Evolutionary conservation across 352 stramenopile species (phyloP), one percentile per base, ranked within the genome.

Genomic region (Vaucheria bursata): DNA sequence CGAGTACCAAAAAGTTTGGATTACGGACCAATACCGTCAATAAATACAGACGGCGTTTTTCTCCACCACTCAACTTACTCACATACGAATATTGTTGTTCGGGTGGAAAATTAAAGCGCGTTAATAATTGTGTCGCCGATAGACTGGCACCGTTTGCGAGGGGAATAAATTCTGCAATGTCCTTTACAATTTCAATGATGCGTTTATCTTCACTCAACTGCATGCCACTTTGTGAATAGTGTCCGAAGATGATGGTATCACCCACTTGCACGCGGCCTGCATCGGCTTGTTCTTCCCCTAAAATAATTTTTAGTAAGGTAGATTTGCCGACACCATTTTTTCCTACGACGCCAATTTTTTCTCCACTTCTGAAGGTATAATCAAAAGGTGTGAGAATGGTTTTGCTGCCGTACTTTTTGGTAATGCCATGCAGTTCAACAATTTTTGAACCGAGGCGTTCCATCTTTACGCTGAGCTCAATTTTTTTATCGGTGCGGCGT

Each of bases 261-360:
- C 79, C 79, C 65, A 74, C 73, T 18, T 45, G 39, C 1, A 84
- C 79, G 49, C 69, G 66, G 0, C 79, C 79, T 49, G 50, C 59
- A 45, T 89, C 80, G 7, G 83, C 75, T 67, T 82, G 78, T 53
- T 95, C 88, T 12, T 88, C 79, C 0, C 87, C 89, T 7, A 92
- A 85, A 72, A 97, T 88, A 39, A 96, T 88, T 79, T 93, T 93
- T 71, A 97, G 91, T 5, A 97, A 88, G 31, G 92, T 97, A 68
- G 86, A 92, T 85, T 97, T 97, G 33, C 91, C 92, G 59, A 90
- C 94, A 59, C 6, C n/a, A n/a, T n/a, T n/a, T n/a, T n/a, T n/a
- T n/a, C n/a, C n/a, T n/a, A n/a, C n/a, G n/a, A n/a, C 92, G 2
- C 90, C 92, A 7, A 97, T 90, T 73, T 93, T 92, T 64, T 90